A percentile compares a stretch with the other conserved stretches of the same genome.
Conservation (phyloP, 352 stramenopile species). For the Halophytophthora batemanensis region DNA sequence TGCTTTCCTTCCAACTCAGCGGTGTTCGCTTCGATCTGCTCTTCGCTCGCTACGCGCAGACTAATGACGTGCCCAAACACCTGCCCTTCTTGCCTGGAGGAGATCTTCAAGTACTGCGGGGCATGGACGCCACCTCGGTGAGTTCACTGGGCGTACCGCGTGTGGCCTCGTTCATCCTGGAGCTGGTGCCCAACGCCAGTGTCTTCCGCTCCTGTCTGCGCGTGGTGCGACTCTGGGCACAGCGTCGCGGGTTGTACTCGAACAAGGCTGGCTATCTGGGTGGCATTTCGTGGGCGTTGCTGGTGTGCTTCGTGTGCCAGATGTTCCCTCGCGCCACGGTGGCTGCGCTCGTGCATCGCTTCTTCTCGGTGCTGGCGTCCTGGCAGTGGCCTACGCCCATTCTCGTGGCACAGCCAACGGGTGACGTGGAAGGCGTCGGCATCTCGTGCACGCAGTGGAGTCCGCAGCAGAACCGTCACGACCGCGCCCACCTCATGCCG, state of each 20-base stretch:
- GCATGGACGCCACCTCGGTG: conserved; percentile 76
- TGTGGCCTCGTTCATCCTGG: conserved; percentile 72
- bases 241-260: conserved; percentile 75
- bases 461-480: conserved; percentile 68
- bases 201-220: conserved; percentile 69
- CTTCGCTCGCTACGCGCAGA: conserved; percentile 67
- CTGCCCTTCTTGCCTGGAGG: conserved; percentile 55
- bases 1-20: conserved; percentile 74
- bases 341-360: conserved; percentile 67
- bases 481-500: conserved; percentile 81
- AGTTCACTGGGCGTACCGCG: conserved; percentile 75
- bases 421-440: conserved; percentile 26
- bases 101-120: conserved; percentile 65
- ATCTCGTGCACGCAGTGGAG: conserved; percentile 58
- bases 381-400: conserved; percentile 84
- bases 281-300: conserved; percentile 82
- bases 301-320: conserved; percentile 86
- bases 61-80: conserved; percentile 62
- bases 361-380: conserved; percentile 75
- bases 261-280: conserved; percentile 83
- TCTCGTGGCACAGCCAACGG: conserved; percentile 62
- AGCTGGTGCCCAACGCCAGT: conserved; percentile 75
- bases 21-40: conserved; percentile 70
- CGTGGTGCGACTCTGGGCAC: conserved; percentile 75
- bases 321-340: conserved; percentile 80